Evolutionary conservation across 192 early-diverging fungal species (phyloP).

Genomic region (Jimgerdemannia flammicorona): DNA sequence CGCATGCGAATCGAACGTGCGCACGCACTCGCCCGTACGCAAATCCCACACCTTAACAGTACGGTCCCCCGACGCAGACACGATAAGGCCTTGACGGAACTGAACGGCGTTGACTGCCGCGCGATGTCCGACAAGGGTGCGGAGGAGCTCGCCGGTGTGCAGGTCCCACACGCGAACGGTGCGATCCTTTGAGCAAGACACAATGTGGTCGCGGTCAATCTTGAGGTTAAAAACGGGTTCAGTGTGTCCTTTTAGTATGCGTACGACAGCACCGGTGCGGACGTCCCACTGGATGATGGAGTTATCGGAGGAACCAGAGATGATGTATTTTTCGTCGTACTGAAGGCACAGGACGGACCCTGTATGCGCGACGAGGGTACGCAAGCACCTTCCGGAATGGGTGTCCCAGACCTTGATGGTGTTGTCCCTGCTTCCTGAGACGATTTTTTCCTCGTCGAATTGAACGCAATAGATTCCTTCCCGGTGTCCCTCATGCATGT

Average conservation of each 20-base stretch:
- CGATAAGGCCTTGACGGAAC: slow-evolving; percentile 49
- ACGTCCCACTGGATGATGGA: slow-evolving; percentile 75
- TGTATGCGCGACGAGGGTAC: slow-evolving; percentile 65
- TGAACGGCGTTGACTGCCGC: slow-evolving; percentile 84
- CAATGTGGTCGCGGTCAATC: slow-evolving; percentile 67
- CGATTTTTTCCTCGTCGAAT: slow-evolving; percentile 64
- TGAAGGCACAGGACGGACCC: slow-evolving; percentile 88
- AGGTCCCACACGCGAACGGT: slow-evolving; percentile 83
- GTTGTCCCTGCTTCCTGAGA: slow-evolving; percentile 68
- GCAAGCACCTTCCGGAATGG: slow-evolving; percentile 43
- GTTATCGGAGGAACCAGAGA: slow-evolving; percentile 70
- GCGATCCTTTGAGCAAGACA: slow-evolving; percentile 82
- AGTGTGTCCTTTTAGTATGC: slow-evolving; percentile 46
- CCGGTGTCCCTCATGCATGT: slow-evolving; percentile 49
- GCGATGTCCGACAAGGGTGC: slow-evolving; percentile 59
- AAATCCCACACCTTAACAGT: slow-evolving; percentile 78
- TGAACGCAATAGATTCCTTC: slow-evolving; percentile 88
- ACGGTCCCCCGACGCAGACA: slow-evolving; percentile 78
- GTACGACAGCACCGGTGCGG: slow-evolving; percentile 41
- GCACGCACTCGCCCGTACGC: slow-evolving; percentile 62
- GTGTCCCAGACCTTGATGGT: slow-evolving; percentile 79
- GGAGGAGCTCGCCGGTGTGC: slow-evolving; percentile 45
- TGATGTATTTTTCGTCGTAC: slow-evolving; percentile 58
- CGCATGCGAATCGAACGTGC: slow-evolving; percentile 75
- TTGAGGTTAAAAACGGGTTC: slow-evolving; percentile 75